phyloP scores from a whole-genome alignment of 495 filamentous ascomycete species.

The Podospora appendiculata region DNA sequence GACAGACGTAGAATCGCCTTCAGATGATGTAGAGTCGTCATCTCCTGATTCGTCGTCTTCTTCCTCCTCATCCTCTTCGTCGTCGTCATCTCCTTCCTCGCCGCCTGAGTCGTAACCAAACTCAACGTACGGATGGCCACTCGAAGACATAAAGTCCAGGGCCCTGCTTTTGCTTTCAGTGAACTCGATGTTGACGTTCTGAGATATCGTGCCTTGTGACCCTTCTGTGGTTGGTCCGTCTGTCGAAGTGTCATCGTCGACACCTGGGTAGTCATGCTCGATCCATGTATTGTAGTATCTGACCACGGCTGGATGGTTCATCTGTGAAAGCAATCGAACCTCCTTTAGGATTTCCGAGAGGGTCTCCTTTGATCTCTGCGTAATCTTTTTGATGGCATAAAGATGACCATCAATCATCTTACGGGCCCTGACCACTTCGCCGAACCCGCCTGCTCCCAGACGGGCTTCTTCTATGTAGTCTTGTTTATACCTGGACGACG shows the following conservation, averaged over 20 bases:
- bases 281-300: constrained; percentile 94
- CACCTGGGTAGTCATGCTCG: constrained; percentile 56
- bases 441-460: constrained; percentile 89
- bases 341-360: constrained; percentile 85
- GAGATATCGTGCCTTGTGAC: constrained; percentile 11
- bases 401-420: constrained; percentile 88
- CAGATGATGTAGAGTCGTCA: neutral
- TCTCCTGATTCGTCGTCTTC: constrained; percentile 17
- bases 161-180: constrained; percentile 65
- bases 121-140: constrained; percentile 70
- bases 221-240: constrained; percentile 34
- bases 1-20: constrained; percentile 8
- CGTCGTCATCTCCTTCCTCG: constrained; percentile 24
- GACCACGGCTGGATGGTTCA: constrained; percentile 95
- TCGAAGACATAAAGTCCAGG: constrained; percentile 89
- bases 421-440: constrained; percentile 92
- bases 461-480: constrained; percentile 87
- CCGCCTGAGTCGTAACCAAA: constrained; percentile 67
- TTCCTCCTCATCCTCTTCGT: constrained; percentile 20
- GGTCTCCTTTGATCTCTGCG: constrained; percentile 67
- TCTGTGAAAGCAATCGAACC: constrained; percentile 77
- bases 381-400: constrained; percentile 96
- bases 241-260: constrained; percentile 47
- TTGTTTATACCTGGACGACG: constrained; percentile 67
- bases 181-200: constrained; percentile 52